Evolutionary conservation across 139 green algal species (phyloP), one percentile per base, ranked within the genome.

Genomic region (Tetratostichococcus sp.): DNA sequence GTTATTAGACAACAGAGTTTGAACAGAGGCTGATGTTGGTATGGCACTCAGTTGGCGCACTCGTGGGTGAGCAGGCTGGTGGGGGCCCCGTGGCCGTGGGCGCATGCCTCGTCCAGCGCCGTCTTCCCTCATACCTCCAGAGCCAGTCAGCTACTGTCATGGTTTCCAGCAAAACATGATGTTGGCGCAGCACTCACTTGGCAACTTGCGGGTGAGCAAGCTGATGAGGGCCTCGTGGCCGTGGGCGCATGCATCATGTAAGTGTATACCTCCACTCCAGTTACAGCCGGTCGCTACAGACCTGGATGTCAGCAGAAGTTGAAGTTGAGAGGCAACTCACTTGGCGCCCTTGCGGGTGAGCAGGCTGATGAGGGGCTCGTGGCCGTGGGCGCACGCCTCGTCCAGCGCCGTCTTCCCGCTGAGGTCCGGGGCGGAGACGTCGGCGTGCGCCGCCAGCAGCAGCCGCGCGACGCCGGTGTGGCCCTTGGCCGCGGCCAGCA

Each of bases 51-150:
- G 8, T 50, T 67, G 70, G 43, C 70, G 31, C 30, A 28, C 5
- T 67, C 43, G 28, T 30, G 25, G 0, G 65, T 23, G 17, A 75
- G 43, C 16, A 62, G 30, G 28, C 62, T 50, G 25, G 85, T 76
- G 67, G 84, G 66, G 0, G 19, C 39, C 30, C 86, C 79, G 26
- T 88, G 81, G 25, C 77, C 86, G 26, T 69, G 50, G 28, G 76
- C 76, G 71, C 81, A 87, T 1, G 86, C 85, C 58, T 88, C 86
- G 31, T 81, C 58, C 25, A 88, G 73, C n/a, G 81, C 75, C 19
- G 68, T 79, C 72, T 72, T 69, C 0, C 79, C 79, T n/a, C n/a
- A n/a, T n/a, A n/a, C n/a, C n/a, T n/a, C n/a, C n/a, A n/a, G n/a
- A n/a, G n/a, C n/a, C n/a, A n/a, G n/a, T n/a, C n/a, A n/a, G n/a